Evolutionary conservation across 208 protist genomes (phyloP).

Genomic region (Crithidia fasciculata): DNA sequence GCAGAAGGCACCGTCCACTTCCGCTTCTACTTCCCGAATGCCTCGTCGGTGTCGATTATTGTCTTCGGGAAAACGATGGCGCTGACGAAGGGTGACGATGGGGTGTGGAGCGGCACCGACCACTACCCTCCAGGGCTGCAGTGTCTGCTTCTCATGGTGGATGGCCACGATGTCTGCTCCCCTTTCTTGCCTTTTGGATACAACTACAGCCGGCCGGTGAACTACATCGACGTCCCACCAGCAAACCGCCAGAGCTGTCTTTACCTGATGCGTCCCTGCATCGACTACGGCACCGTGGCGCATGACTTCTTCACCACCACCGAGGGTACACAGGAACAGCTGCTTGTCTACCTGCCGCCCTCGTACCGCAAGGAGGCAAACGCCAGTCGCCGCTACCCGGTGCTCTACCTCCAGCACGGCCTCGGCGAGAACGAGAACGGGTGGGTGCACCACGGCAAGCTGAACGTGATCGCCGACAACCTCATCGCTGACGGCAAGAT

Average conservation of each 20-base stretch:
- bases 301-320: constrained; percentile 22
- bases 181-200: constrained; percentile 34
- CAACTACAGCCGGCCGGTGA: constrained; percentile 28
- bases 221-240: constrained; percentile 39
- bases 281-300: constrained; percentile 22
- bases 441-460: constrained; percentile 38
- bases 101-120: constrained; percentile 12
- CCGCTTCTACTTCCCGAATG: constrained; percentile 26
- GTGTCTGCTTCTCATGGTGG: constrained; percentile 28
- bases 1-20: constrained; percentile 25
- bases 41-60: constrained; percentile 10
- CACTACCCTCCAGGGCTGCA: constrained; percentile 22
- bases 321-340: constrained; percentile 14
- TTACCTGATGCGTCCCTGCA: constrained; percentile 5
- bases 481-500: constrained; percentile 32
- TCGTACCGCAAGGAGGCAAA: constrained; percentile 18
- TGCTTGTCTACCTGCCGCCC: constrained; percentile 29
- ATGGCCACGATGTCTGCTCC: constrained; percentile 26
- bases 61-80: neutral
- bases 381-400: constrained; percentile 25
- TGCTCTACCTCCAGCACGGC: constrained; percentile 36
- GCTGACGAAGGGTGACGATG: constrained; percentile 1
- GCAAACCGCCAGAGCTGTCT: neutral
- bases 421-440: constrained; percentile 43
- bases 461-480: constrained; percentile 50